phyloP scores from a whole-genome alignment of 1,284 basidiomycete species.

The Pulveroboletus sp. region DNA sequence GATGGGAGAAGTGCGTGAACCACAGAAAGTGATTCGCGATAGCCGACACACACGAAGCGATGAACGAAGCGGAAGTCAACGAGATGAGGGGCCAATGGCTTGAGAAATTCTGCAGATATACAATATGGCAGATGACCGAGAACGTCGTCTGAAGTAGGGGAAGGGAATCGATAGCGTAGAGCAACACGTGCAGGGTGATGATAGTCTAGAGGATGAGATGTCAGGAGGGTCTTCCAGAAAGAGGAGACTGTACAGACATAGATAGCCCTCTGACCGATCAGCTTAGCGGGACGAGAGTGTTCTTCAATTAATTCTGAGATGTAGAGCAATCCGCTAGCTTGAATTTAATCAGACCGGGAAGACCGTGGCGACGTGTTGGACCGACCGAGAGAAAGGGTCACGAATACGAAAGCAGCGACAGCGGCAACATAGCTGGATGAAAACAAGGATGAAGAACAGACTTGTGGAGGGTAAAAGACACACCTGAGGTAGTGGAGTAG shows the following conservation, averaged over 20 bases:
- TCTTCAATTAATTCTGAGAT: slow-evolving; percentile 95
- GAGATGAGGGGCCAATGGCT: slow-evolving; percentile 87
- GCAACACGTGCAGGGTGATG: slow-evolving; percentile 73
- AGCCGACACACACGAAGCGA: slow-evolving; percentile 82
- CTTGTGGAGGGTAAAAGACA: neutral
- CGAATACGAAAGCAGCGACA: slow-evolving; percentile 72
- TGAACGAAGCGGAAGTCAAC: slow-evolving; percentile 78
- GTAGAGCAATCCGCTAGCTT: slow-evolving; percentile 90
- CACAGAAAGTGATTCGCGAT: slow-evolving; percentile 89
- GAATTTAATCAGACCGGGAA: slow-evolving; percentile 17
- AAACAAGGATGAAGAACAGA: neutral
- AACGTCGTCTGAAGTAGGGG: slow-evolving; percentile 75
- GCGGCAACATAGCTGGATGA: slow-evolving; percentile 63
- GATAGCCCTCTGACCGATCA: slow-evolving; percentile 76
- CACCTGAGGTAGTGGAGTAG: slow-evolving; percentile 54
- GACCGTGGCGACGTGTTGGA: neutral
- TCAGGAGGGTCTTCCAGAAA: neutral
- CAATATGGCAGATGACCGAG: slow-evolving; percentile 79
- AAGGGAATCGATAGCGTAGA: slow-evolving; percentile 79
- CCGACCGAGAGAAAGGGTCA: slow-evolving; percentile 77
- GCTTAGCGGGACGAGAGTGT: slow-evolving; percentile 79
- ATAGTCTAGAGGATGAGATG: slow-evolving; percentile 54
- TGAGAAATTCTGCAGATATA: slow-evolving; percentile 93
- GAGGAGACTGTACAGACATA: slow-evolving; percentile 64
- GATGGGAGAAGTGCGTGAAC: slow-evolving; percentile 88